Base-by-base conservation (phyloP, 1,284 basidiomycete genomes). In the Cutaneotrichosporon dermatis region DNA sequence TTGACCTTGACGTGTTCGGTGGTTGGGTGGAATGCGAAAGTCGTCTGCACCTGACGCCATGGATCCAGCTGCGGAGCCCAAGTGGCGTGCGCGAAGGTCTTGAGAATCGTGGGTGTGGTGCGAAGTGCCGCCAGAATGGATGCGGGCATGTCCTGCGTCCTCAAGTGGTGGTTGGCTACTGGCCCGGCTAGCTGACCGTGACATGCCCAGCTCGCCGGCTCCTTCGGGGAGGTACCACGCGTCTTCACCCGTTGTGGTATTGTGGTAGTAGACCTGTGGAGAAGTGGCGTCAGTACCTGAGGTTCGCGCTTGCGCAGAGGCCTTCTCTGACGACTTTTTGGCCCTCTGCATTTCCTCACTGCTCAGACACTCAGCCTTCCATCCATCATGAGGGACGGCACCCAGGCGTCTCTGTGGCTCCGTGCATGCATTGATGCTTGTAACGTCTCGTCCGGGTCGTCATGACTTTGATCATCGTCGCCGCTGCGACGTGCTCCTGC, bases 201-300 rank as follows among this genome's bases (percentile, higher is more conserved):
- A 48, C 44, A 40, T 48, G 43, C 44, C 44, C 40, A 79, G 76
- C 16, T 85, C 84, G 54, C 87, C 86, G 6, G 33, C 46, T 25
- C 82, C 79, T 69, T 88, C 70, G 4, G 94, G 94, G 43, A 96
- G 79, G 68, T 97, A 91, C 69, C 86, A 85, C 11, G 91, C 86
- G 43, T 85, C 86, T 72, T 93, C 87, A 41, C 92, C 92, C 2
- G 93, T 97, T 66, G 89, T 84, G 0, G 89, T 89, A 72, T 98
- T 98, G 67, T 91, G 84, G 78, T 96, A 98, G 81, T 88, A 92
- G 73, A 97, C 90, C 89, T 97, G 73, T 25, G 25, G 25, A 60
- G 16, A 41, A 36, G 39, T 37, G 37, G 15, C 42, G 43, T 37
- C 53, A 54, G 43, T 39, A 39, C 41, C 43, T 45, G 43, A 39